A percentile compares a stretch with the other conserved stretches of the same genome.
Evolutionary conservation across 2,329 filamentous ascomycete genomes (phyloP).

Genomic region (Clarireedia monteithiana): DNA sequence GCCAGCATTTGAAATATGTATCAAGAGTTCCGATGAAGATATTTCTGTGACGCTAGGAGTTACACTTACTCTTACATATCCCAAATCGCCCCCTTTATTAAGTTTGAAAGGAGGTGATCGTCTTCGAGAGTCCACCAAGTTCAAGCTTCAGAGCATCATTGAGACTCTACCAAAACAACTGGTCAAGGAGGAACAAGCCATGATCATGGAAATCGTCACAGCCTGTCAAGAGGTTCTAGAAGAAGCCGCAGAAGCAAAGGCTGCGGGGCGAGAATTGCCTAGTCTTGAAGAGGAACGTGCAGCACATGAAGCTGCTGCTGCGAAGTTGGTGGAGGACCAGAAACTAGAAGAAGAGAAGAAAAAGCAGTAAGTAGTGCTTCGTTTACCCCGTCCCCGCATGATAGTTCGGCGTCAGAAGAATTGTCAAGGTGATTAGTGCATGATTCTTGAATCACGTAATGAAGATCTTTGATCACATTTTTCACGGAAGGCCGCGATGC

Average conservation of each 20-base stretch:
- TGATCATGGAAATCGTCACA: constrained; percentile 40
- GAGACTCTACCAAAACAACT: constrained; percentile 47
- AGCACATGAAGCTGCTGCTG: constrained; percentile 67
- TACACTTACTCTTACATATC: constrained; percentile 83
- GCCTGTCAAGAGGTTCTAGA: constrained; percentile 65
- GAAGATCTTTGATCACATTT: too few relatives aligned
- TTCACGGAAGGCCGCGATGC: too few relatives aligned
- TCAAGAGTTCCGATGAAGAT: constrained; percentile 67
- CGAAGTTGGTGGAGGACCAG: constrained; percentile 45
- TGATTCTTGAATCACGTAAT: too few relatives aligned
- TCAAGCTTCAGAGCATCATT: constrained; percentile 59
- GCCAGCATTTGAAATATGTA: constrained; percentile 70
- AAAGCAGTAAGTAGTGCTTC: constrained; percentile 26
- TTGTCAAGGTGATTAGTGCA: too few relatives aligned
- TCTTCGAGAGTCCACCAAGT: constrained; percentile 62
- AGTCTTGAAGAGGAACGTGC: constrained; percentile 86
- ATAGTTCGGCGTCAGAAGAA: too few relatives aligned
- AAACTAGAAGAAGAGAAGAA: constrained; percentile 39
- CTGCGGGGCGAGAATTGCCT: constrained; percentile 67
- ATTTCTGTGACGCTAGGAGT: constrained; percentile 66
- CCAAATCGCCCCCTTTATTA: constrained; percentile 70
- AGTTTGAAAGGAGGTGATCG: constrained; percentile 56
- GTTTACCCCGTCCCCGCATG: too few relatives aligned
- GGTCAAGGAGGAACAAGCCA: constrained; percentile 45
- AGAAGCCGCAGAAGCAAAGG: constrained; percentile 72